Evolutionary conservation across 495 filamentous ascomycete genomes (phyloP).

Genomic region (Lichenothelia convexa): DNA sequence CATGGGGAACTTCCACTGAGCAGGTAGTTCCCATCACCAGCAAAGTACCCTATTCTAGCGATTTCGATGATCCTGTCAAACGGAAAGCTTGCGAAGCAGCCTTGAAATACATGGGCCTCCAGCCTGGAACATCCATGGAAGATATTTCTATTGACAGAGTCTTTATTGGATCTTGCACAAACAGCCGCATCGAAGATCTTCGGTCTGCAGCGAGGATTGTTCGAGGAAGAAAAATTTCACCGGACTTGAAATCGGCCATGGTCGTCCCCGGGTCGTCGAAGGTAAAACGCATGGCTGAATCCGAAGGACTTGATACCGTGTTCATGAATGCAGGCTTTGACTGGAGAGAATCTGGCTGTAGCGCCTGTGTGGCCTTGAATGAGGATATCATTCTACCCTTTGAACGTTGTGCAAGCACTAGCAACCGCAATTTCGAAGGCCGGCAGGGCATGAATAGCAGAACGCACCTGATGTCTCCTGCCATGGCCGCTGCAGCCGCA

Average conservation of each 20-base stretch:
- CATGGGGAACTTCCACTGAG: constrained; percentile 94
- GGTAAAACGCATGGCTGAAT: constrained; percentile 86
- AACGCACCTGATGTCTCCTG: constrained; percentile 95
- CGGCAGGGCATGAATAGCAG: constrained; percentile 84
- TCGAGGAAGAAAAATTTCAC: constrained; percentile 65
- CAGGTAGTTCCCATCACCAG: constrained; percentile 89
- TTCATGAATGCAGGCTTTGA: constrained; percentile 89
- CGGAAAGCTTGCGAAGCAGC: constrained; percentile 60
- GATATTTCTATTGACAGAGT: constrained; percentile 85
- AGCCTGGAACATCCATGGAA: constrained; percentile 69
- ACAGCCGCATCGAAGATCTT: constrained; percentile 90
- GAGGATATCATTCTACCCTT: constrained; percentile 88
- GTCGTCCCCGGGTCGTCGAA: constrained; percentile 90
- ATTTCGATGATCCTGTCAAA: constrained; percentile 59
- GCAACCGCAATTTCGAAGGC: constrained; percentile 95
- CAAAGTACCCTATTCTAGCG: constrained; percentile 70
- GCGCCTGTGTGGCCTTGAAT: constrained; percentile 99
- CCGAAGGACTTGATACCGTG: constrained; percentile 80
- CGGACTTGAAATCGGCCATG: constrained; percentile 84
- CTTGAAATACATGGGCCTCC: constrained; percentile 92
- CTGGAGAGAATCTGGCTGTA: constrained; percentile 95
- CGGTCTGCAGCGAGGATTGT: constrained; percentile 73
- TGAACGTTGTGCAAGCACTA: constrained; percentile 87
- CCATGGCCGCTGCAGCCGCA: constrained; percentile 85
- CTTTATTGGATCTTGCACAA: constrained; percentile 97